These are phyloP conservation scores for Yamadazyma trypodendri DNA, from an alignment of 1,139 yeast species.

Conservation along the genomic window DNA sequence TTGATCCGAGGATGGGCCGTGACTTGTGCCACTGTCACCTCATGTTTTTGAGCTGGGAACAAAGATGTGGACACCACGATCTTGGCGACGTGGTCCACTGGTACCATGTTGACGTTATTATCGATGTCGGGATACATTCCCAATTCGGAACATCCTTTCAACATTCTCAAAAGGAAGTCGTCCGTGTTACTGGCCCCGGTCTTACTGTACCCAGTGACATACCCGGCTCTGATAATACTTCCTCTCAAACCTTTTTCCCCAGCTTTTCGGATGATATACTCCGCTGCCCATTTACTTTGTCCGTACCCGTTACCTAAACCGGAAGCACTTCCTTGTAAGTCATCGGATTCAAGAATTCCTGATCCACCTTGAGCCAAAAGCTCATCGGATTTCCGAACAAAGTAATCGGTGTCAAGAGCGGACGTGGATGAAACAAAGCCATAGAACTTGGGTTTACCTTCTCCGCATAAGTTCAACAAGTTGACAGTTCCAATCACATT, in stretches of 20 bases:
- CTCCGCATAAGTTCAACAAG: slow-evolving; percentile 73
- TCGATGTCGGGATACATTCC: slow-evolving; percentile 82
- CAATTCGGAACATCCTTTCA: slow-evolving; percentile 90
- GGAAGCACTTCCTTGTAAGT: slow-evolving; percentile 70
- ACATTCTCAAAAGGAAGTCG: slow-evolving; percentile 89
- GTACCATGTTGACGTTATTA: slow-evolving; percentile 93
- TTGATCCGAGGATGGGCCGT: slow-evolving; percentile 92
- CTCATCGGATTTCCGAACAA: slow-evolving; percentile 72
- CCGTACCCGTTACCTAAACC: slow-evolving; percentile 95
- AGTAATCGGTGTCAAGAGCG: slow-evolving; percentile 81
- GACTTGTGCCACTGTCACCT: slow-evolving; percentile 83
- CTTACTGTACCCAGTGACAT: slow-evolving; percentile 80
- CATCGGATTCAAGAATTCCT: slow-evolving; percentile 82
- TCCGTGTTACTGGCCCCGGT: slow-evolving; percentile 94
- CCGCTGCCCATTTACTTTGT: slow-evolving; percentile 97
- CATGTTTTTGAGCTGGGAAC: slow-evolving; percentile 58
- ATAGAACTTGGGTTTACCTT: slow-evolving; percentile 83
- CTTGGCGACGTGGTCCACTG: slow-evolving; percentile 96
- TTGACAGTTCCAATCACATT: slow-evolving; percentile 88
- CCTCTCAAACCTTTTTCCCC: slow-evolving; percentile 87
- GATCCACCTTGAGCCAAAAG: slow-evolving; percentile 59
- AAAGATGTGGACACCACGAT: slow-evolving; percentile 83
- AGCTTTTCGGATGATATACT: slow-evolving; percentile 81
- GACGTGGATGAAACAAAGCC: slow-evolving; percentile 96
- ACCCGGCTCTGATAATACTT: slow-evolving; percentile 91